A percentile compares a stretch with the other conserved stretches of the same genome.
Conservation (phyloP, 768 basidiomycete genomes). For the Lentinula edodes region DNA sequence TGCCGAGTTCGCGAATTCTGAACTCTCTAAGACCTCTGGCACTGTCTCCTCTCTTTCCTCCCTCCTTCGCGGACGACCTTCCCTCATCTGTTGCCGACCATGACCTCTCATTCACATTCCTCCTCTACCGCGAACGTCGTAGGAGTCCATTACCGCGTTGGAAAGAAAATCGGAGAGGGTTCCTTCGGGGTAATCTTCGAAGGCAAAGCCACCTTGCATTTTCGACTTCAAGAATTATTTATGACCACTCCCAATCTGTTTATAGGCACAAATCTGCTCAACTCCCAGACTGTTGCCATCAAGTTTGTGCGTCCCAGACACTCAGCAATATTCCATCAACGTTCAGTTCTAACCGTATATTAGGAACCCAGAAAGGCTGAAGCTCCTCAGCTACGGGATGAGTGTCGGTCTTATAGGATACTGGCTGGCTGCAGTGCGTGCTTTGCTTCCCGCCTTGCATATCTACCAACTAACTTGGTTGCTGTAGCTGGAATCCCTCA, state of each 20-base stretch:
- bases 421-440: slow-evolving; percentile 83
- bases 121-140: slow-evolving; percentile 73
- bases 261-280: slow-evolving; percentile 92
- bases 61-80: slow-evolving; percentile 5
- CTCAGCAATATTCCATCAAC: neutral
- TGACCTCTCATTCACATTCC: slow-evolving; percentile 56
- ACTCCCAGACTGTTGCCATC: slow-evolving; percentile 98
- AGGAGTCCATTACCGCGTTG: slow-evolving; percentile 95
- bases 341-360: neutral
- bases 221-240: slow-evolving; percentile 7
- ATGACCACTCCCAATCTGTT: neutral
- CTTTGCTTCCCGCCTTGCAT: slow-evolving; percentile 4
- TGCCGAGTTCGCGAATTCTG: neutral
- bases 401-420: slow-evolving; percentile 96
- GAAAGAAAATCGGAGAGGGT: slow-evolving; percentile 99
- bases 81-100: slow-evolving; percentile 21
- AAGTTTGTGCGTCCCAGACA: slow-evolving; percentile 85
- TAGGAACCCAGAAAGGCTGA: slow-evolving; percentile 94
- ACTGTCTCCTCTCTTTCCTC: slow-evolving; percentile 9
- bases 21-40: neutral
- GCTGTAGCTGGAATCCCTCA: slow-evolving; percentile 88
- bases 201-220: slow-evolving; percentile 34
- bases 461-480: slow-evolving; percentile 14
- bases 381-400: slow-evolving; percentile 95
- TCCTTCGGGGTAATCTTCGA: slow-evolving; percentile 96